Evolutionary conservation across 192 early-diverging fungal genomes (phyloP).

Genomic region (Chytriomyces sp.): DNA sequence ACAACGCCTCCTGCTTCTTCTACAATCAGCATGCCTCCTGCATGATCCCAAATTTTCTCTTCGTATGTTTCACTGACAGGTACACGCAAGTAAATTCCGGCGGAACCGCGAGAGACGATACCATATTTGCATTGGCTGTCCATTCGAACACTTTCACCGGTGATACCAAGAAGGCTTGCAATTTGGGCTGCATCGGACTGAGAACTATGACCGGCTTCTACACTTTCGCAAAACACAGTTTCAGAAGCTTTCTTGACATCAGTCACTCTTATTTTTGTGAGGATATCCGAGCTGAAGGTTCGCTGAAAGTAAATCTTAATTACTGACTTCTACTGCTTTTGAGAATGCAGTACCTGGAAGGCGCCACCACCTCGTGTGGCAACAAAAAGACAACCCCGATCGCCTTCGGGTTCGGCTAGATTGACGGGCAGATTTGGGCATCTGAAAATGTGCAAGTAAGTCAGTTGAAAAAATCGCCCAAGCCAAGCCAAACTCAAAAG

Average conservation of each 20-base stretch:
- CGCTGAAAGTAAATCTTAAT: slow-evolving; percentile 46
- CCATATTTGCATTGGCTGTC: slow-evolving; percentile 99
- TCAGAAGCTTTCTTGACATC: slow-evolving; percentile 59
- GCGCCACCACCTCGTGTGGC: slow-evolving; percentile 89
- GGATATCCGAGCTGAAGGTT: slow-evolving; percentile 52
- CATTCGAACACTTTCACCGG: slow-evolving; percentile 78
- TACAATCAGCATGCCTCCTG: slow-evolving; percentile 85
- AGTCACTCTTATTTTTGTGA: slow-evolving; percentile 68
- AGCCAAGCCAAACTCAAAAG: too few relatives aligned
- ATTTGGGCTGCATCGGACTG: slow-evolving; percentile 83
- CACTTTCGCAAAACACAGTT: slow-evolving; percentile 92
- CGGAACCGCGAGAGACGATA: slow-evolving; percentile 88
- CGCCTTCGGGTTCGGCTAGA: slow-evolving; percentile 60
- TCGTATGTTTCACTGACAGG: slow-evolving; percentile 80
- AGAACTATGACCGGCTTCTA: slow-evolving; percentile 88
- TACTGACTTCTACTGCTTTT: too few relatives aligned
- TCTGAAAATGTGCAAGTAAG: slow-evolving; percentile 21
- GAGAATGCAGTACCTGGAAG: slow-evolving; percentile 70
- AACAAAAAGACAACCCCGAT: slow-evolving; percentile 82
- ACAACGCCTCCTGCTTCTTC: slow-evolving; percentile 91
- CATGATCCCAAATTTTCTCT: slow-evolving; percentile 99
- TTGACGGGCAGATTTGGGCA: slow-evolving; percentile 65
- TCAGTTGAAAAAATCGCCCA: too few relatives aligned
- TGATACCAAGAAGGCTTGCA: slow-evolving; percentile 76
- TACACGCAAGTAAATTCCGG: slow-evolving; percentile 90